These are phyloP conservation scores for Chalciporus piperatus DNA, from an alignment of 768 basidiomycete species.

Conservation along the genomic window DNA sequence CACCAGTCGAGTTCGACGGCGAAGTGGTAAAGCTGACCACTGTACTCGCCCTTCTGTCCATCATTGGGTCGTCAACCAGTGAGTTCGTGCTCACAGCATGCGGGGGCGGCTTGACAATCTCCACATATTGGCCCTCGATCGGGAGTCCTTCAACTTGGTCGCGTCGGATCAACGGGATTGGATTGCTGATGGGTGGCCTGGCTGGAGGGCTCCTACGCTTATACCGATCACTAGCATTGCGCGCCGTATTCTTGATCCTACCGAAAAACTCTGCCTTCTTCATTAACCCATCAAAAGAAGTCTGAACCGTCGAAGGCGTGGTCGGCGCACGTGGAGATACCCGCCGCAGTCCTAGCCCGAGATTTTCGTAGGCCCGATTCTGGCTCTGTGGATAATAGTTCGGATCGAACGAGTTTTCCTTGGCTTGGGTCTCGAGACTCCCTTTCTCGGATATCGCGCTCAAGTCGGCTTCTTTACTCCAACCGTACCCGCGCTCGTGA, in stretches of 20 bases:
- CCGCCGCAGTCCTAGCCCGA: conserved; percentile 50
- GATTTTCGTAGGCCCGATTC: conserved; percentile 18
- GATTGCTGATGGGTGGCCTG: conserved; percentile 59
- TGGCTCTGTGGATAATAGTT: conserved; percentile 17
- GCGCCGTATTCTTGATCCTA: conserved; percentile 59
- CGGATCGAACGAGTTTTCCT: conserved; percentile 14
- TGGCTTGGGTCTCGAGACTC: conserved; percentile 28
- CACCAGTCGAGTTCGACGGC: conserved; percentile 63
- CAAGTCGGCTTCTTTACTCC: conserved; percentile 28
- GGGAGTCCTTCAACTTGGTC: conserved; percentile 21
- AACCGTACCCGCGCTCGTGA: conserved; percentile 28
- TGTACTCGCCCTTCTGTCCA: conserved; percentile 35
- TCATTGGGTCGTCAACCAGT: conserved; percentile 37
- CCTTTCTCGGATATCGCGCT: conserved; percentile 30
- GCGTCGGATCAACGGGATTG: conserved; percentile 39
- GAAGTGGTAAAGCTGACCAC: conserved; percentile 50
- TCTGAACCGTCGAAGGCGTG: conserved; percentile 32
- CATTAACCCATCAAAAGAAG: conserved; percentile 51
- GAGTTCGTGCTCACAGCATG: conserved; percentile 31
- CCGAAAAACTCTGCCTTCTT: conserved; percentile 68
- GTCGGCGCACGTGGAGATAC: conserved; percentile 46
- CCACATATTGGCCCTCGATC: conserved; percentile 34
- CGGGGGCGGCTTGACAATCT: conserved; percentile 21
- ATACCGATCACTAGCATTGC: conserved; percentile 66
- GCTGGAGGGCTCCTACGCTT: conserved; percentile 35